Evolutionary conservation across 2,329 filamentous ascomycete genomes (phyloP).

Genomic region (Stylonectria norvegica): DNA sequence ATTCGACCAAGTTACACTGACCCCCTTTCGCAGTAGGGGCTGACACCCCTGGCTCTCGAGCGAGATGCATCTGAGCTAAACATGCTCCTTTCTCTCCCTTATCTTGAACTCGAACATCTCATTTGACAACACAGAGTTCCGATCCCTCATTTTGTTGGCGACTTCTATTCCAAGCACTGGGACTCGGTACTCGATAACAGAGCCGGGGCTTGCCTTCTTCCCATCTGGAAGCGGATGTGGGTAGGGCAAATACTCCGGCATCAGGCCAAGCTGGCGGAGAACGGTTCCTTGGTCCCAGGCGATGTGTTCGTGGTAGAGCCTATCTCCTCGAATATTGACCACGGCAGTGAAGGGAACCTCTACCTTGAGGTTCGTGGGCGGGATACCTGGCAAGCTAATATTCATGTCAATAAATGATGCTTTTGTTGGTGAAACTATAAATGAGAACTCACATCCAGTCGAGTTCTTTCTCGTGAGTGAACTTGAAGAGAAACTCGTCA

Average conservation of each 20-base stretch:
- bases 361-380: constrained; percentile 50
- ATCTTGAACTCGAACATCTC: constrained; percentile 28
- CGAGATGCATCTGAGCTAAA: too few relatives aligned
- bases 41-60: too few relatives aligned
- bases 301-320: constrained; percentile 64
- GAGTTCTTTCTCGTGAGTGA: constrained; percentile 60
- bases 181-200: constrained; percentile 28
- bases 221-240: constrained; percentile 49
- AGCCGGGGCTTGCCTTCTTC: constrained; percentile 19
- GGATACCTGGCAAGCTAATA: constrained; percentile 48
- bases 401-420: background rate
- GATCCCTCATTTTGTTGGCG: constrained; percentile 31
- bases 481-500: constrained; percentile 65
- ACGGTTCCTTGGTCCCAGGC: constrained; percentile 66
- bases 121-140: constrained; percentile 31
- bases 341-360: constrained; percentile 60
- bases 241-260: constrained; percentile 59
- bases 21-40: too few relatives aligned
- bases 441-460: constrained; percentile 62
- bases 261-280: constrained; percentile 55
- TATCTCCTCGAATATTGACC: constrained; percentile 61
- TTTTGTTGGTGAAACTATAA: background rate
- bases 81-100: constrained; percentile 11
- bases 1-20: too few relatives aligned
- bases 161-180: constrained; percentile 33